A percentile compares a stretch with the other conserved stretches of the same genome.
These are phyloP conservation scores for Stachybotrys chlorohalonatus DNA, from an alignment of 2,329 filamentous ascomycete species.

Conservation along the genomic window DNA sequence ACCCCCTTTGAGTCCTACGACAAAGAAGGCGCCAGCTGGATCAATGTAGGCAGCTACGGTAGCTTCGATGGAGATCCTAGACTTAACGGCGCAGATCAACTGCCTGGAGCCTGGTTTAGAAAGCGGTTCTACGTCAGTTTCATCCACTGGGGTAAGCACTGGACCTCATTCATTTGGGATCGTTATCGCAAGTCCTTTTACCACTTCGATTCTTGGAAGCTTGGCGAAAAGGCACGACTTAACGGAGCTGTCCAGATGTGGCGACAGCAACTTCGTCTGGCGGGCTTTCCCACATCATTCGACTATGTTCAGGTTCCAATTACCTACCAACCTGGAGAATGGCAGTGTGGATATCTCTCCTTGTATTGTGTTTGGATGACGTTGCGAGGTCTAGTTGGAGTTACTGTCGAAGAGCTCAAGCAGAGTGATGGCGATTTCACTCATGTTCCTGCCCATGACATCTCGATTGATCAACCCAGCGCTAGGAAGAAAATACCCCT, in stretches of 20 bases:
- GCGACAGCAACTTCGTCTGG: background rate
- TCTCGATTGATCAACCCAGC: background rate
- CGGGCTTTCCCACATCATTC: background rate
- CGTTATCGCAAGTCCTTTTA: background rate
- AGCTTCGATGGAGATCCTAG: background rate
- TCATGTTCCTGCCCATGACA: background rate
- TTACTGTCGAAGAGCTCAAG: background rate
- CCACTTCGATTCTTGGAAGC: background rate
- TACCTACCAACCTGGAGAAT: background rate
- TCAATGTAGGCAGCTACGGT: background rate
- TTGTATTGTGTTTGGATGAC: background rate
- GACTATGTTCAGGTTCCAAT: background rate
- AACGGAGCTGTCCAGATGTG: background rate
- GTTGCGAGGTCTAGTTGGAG: background rate
- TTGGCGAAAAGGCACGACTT: background rate
- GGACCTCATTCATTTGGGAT: background rate
- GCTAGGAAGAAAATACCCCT: no score
- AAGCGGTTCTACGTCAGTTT: background rate
- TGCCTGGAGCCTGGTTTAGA: background rate
- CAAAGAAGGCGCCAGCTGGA: background rate
- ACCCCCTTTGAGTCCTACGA: background rate
- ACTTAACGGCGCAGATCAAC: background rate
- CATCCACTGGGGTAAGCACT: background rate
- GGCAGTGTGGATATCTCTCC: background rate
- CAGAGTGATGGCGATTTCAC: no score